Evolutionary conservation across 2,329 filamentous ascomycete genomes (phyloP), one percentile per base, ranked within the genome.

Genomic region (Calonectria pauciramosa): DNA sequence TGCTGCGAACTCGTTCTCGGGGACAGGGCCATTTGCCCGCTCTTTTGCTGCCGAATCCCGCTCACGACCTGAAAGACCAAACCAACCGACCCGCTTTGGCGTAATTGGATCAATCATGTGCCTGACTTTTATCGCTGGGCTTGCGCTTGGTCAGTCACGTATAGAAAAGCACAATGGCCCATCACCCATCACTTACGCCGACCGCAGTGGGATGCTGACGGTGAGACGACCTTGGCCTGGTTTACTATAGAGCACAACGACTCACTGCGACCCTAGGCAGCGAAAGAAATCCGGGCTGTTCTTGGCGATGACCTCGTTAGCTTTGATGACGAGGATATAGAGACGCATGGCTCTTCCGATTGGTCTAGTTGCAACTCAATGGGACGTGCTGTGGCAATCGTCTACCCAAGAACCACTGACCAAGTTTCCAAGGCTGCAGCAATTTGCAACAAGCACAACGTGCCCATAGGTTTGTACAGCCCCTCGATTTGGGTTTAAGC

Each of bases 391-490:
- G 60, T 73, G 2, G 71, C 71, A 0, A 68, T 96, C 14, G 88
- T 96, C 18, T 95, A 92, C 78, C 95, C 94, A 0, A 88, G 86
- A n/a, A 91, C 88, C 30, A 96, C 94, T 1, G 91, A 94, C 75
- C 92, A 96, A 71, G 94, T 96, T 10, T 93, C 92, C 38, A 86
- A 88, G 51, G 72, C 95, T 95, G 92, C 95, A 94, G 83, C 85
- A 96, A 59, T 96, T 94, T 73, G 71, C 66, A 73, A 54, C 26
- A 65, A 69, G 30, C 60, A 73, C 30, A 65, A 56, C 23, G 71
- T 73, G 10, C 66, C 71, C 3, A 73, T 73, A 28, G 71, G 70
- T 71, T 38, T 49, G 60, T 71, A 14, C 28, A 13, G 16, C 2
- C n/a, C 13, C 9, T 7, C 2, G 0, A 2, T 10, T 28, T 30